Base-by-base conservation (phyloP, 2,329 filamentous ascomycete species). In the Aspergillus bombycis region DNA sequence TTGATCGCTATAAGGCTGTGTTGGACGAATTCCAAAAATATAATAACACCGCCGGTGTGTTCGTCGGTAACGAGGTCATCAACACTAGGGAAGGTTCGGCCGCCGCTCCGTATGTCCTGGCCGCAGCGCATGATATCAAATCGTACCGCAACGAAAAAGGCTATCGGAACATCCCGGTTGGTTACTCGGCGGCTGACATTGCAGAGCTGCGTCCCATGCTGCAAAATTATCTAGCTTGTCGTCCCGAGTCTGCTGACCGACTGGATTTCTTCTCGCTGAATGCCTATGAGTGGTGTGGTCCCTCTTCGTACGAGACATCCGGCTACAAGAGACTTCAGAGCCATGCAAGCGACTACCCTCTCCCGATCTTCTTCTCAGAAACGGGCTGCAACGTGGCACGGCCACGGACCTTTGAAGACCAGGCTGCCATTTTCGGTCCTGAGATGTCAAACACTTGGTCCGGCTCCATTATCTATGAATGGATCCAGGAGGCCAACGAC, bases 301-400 rank as follows among this genome's bases (percentile, higher is more conserved):
- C 72, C 19, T 77, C 78, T 26, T 75, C 78, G 38, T 93, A 88
- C 78, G 68, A 81, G 30, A 81, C 74, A 21, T 88, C 92, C 2
- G 92, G 91, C 62, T 96, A 96, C 79, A 74, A 82, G 54, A 82
- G 83, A 66, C 86, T 96, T 32, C 85, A 93, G 75, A 77, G 83
- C 59, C 88, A 90, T 67, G 88, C 91, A 7, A 84, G 85, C 43
- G 78, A 86, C 70, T 94, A 93, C 77, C 89, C 88, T 54, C 88
- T 96, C n/a, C 93, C 92, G 23, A 92, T 95, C 71, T 94, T 93
- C 83, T 92, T 96, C 79, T 94, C 91, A 38, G 93, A 96, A 79
- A 95, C 92, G 3, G 93, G 93, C 63, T 96, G 93, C 84, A 94
- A 91, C 74, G 77, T 75, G 11, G 72, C 73, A 12, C 74, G 73